Percentiles rank a stretch among this genome's conserved stretches.
These are phyloP conservation scores for Herpetomonas samuelpessoai DNA, from an alignment of 208 protist genomes.

Conservation along the genomic window DNA sequence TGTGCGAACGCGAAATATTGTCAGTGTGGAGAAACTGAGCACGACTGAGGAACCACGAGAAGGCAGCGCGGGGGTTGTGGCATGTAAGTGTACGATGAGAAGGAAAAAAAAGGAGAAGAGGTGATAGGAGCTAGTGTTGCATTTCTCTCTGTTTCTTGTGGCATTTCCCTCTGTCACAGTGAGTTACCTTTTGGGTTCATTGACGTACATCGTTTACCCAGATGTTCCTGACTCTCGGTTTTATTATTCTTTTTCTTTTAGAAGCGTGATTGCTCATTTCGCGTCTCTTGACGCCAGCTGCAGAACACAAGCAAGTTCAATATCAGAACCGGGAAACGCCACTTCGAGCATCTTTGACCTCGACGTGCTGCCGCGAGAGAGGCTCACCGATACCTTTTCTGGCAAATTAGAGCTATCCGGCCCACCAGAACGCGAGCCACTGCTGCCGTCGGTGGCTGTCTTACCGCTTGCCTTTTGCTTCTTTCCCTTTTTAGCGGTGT, in stretches of 20 bases:
- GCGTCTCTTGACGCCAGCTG: conserved; percentile 25
- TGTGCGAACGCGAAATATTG: no score
- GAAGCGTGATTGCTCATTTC: not conserved
- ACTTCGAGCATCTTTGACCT: conserved; percentile 55
- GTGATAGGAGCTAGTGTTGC: no score
- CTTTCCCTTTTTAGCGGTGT: no score
- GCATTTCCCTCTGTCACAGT: no score
- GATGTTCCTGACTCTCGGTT: not conserved
- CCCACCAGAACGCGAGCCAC: not conserved
- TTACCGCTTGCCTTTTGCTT: no score
- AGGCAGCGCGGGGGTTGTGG: no score
- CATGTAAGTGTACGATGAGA: no score
- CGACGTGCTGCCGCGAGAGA: conserved; percentile 55
- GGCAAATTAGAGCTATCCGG: conserved; percentile 1
- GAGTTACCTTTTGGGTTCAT: not conserved
- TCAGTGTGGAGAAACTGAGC: no score
- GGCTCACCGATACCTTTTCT: conserved; percentile 36
- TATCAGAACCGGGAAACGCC: conserved; percentile 50
- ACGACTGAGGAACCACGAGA: no score
- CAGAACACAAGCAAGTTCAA: conserved; percentile 48
- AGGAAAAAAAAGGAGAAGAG: no score
- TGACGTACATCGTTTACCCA: not conserved
- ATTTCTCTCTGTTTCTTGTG: no score
- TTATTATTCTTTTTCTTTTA: conserved; percentile 6
- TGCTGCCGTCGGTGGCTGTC: no score